A percentile compares a stretch with the other conserved stretches of the same genome.
phyloP scores from a whole-genome alignment of 305 asterid species.

The Striga hermonthica region DNA sequence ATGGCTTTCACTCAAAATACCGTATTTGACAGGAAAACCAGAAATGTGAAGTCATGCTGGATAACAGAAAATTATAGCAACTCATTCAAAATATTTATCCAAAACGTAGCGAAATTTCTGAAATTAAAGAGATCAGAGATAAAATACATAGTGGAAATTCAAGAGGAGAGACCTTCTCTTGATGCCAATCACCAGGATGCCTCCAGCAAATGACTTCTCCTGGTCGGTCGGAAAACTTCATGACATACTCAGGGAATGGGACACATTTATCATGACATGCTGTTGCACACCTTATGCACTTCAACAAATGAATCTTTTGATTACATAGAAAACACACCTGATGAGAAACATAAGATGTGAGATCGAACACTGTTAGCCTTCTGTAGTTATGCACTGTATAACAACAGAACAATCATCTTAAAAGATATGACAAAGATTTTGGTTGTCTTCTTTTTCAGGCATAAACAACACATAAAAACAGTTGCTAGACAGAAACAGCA shows the following conservation, averaged over 20 bases:
- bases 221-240: conserved; percentile 54
- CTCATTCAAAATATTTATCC: not conserved
- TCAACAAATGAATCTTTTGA: conserved; percentile 63
- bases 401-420: conserved; percentile 3
- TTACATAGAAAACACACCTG: conserved; percentile 86
- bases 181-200: conserved; percentile 63
- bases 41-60: not conserved
- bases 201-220: conserved; percentile 88
- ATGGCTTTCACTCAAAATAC: no score
- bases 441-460: conserved; percentile 20
- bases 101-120: not conserved
- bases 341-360: conserved; percentile 28
- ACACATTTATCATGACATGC: conserved; percentile 81
- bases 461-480: conserved; percentile 8
- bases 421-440: conserved; percentile 7
- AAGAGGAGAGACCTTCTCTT: conserved; percentile 59
- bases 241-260: conserved; percentile 73
- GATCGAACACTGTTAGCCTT: conserved; percentile 24
- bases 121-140: conserved; percentile 17
- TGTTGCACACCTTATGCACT: conserved; percentile 68
- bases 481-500: conserved; percentile 17
- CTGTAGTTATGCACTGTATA: conserved; percentile 25
- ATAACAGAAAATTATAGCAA: not conserved
- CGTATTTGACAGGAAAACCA: no score
- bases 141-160: conserved; percentile 30